Evolutionary conservation across 164 flowering plant genomes (phyloP).

Genomic region (Dillenia suffruticosa): DNA sequence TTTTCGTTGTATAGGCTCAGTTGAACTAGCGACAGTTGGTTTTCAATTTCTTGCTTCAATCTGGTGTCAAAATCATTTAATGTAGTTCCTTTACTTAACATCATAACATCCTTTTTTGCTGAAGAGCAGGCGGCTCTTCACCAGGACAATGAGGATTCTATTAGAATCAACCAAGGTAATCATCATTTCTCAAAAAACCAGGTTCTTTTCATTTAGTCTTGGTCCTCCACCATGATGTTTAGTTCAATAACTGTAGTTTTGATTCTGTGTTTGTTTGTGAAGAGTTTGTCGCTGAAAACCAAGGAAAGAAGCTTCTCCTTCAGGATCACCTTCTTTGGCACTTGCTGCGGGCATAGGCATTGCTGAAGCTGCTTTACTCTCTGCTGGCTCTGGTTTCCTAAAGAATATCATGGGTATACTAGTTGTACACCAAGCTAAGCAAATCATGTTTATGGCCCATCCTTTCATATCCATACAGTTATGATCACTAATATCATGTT

Average conservation of each 20-base stretch:
- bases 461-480: no score
- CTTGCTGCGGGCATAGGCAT: constrained; percentile 83
- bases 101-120: constrained; percentile 94
- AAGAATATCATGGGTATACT: constrained; percentile 96
- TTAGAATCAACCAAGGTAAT: constrained; percentile 22
- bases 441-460: background rate
- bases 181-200: background rate
- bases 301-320: constrained; percentile 55
- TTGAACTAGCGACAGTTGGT: constrained; percentile 92
- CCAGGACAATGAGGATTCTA: constrained; percentile 17
- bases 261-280: constrained; percentile 9
- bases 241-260: constrained; percentile 4
- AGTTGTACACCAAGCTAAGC: constrained; percentile 65
- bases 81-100: constrained; percentile 87
- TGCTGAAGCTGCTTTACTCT: constrained; percentile 80
- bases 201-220: background rate
- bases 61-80: constrained; percentile 88
- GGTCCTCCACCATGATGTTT: no score
- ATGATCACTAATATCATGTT: background rate
- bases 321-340: constrained; percentile 78
- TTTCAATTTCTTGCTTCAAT: constrained; percentile 89
- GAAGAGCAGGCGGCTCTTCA: constrained; percentile 69
- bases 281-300: constrained; percentile 20
- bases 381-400: constrained; percentile 65
- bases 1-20: constrained; percentile 54